Evolutionary conservation across 257 asterid genomes (phyloP).

Genomic region (Rubia yunnanensis): DNA sequence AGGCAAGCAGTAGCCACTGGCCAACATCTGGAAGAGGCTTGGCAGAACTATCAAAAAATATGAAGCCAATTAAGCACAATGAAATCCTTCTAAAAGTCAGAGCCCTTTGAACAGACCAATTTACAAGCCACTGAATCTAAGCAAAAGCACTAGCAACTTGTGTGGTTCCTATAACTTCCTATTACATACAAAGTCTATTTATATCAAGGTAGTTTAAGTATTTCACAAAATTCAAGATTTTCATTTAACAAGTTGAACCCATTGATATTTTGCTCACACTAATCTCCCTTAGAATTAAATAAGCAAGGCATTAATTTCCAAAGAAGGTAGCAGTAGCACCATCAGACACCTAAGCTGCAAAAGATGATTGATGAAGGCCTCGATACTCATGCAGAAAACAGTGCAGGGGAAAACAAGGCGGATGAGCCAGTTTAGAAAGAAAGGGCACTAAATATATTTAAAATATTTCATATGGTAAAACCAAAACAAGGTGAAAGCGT

Average conservation of each 20-base stretch:
- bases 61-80: constrained; percentile 17
- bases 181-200: neutral
- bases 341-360: neutral
- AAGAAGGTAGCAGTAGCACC: neutral
- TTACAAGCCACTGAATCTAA: neutral
- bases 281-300: neutral
- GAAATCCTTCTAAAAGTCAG: neutral
- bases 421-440: neutral
- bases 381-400: neutral
- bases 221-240: neutral
- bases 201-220: neutral
- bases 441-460: neutral
- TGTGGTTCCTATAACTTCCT: neutral
- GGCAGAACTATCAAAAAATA: constrained; percentile 41
- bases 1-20: constrained; percentile 84
- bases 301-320: neutral
- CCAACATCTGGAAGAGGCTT: constrained; percentile 96
- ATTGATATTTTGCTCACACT: neutral
- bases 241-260: neutral
- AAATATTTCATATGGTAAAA: neutral
- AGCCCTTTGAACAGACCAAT: neutral
- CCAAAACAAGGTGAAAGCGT: neutral
- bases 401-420: neutral
- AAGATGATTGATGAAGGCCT: neutral
- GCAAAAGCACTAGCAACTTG: neutral